A percentile compares a stretch with the other conserved stretches of the same genome.
Conservation (phyloP, 441 rosid genomes). For the Adansonia madagascariensis region DNA sequence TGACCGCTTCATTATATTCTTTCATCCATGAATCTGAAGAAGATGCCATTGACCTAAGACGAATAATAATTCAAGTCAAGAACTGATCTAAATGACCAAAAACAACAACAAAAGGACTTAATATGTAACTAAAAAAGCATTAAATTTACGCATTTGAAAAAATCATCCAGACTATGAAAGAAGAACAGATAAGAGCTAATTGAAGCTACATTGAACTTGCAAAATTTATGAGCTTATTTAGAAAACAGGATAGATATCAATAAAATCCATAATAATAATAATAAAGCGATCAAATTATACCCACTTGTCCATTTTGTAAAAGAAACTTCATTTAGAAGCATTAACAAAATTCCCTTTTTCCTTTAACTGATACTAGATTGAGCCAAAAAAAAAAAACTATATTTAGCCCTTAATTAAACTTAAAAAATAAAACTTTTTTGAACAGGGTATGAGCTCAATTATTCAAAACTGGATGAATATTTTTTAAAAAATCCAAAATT, state of each 20-base stretch:
- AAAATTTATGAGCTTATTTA: not conserved
- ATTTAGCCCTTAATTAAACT: not conserved
- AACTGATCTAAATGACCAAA: slow-evolving; percentile 5
- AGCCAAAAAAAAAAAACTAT: not conserved
- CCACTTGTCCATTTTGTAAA: not conserved
- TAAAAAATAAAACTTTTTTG: not conserved
- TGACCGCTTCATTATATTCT: slow-evolving; percentile 79
- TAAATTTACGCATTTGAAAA: not conserved
- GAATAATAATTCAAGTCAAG: slow-evolving; percentile 13
- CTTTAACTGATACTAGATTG: not conserved
- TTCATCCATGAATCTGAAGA: slow-evolving; percentile 83
- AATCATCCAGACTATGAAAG: not conserved
- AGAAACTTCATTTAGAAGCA: not conserved
- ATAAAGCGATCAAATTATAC: not conserved
- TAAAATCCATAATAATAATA: no score
- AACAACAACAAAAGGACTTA: not conserved
- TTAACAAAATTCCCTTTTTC: not conserved
- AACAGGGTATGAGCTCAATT: not conserved
- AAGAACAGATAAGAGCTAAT: slow-evolving; percentile 37
- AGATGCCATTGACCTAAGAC: slow-evolving; percentile 62
- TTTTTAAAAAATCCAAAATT: not conserved
- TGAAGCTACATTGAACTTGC: not conserved
- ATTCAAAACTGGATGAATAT: not conserved
- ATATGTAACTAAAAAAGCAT: not conserved
- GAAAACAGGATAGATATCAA: no score